These are phyloP conservation scores for Suillus cothurnatus DNA, from an alignment of 768 basidiomycete species.

Conservation along the genomic window DNA sequence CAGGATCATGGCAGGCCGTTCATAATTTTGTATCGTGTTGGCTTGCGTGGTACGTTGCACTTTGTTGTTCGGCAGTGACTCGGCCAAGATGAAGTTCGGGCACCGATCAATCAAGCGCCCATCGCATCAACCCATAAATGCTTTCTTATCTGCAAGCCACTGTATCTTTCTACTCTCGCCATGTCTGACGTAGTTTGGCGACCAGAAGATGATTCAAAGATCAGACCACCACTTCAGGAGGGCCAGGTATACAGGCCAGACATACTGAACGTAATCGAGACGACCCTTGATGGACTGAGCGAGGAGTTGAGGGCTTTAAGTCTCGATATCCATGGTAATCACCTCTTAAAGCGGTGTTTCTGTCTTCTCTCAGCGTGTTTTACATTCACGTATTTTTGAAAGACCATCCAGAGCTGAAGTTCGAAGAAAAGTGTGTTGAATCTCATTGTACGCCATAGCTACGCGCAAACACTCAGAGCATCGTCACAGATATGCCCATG, in stretches of 20 bases:
- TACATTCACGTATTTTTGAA: conserved; percentile 3
- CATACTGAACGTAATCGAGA: conserved; percentile 59
- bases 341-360: neutral
- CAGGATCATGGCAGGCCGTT: neutral
- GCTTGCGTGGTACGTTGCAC: neutral
- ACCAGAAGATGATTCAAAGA: conserved; percentile 32
- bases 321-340: conserved; percentile 68
- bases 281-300: conserved; percentile 52
- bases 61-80: neutral
- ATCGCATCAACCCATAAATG: neutral
- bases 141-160: neutral
- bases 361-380: neutral
- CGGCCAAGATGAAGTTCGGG: neutral
- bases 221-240: conserved; percentile 26
- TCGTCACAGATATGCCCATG: conserved; percentile 58
- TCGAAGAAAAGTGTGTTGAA: conserved; percentile 60
- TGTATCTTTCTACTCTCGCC: neutral
- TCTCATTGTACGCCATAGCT: neutral
- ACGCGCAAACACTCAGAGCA: neutral
- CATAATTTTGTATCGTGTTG: neutral
- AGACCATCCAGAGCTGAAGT: conserved; percentile 77
- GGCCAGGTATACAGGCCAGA: conserved; percentile 55
- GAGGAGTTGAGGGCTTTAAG: conserved; percentile 60
- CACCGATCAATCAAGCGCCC: neutral
- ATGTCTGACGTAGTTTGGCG: conserved; percentile 41